These are phyloP conservation scores for Marsdenia floribunda DNA, from an alignment of 257 asterid species.

Conservation along the genomic window DNA sequence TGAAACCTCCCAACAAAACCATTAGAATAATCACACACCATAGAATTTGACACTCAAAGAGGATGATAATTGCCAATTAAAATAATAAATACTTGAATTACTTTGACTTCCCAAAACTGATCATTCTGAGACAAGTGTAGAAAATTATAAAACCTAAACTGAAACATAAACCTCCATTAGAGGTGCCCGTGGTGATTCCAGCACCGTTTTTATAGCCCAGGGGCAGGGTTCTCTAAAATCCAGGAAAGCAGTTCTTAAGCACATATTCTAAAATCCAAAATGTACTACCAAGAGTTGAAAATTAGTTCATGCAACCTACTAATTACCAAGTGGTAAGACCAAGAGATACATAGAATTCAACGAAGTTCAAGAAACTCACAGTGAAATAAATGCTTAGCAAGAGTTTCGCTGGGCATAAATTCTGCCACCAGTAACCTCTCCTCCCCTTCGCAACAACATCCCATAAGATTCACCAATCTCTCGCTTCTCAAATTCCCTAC, in stretches of 20 bases:
- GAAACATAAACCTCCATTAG: not conserved
- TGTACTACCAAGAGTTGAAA: not conserved
- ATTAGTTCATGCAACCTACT: too few species aligned
- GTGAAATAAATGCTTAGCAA: slow-evolving; percentile 50
- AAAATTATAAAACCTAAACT: not conserved
- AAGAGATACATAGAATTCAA: not conserved
- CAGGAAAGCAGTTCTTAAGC: not conserved
- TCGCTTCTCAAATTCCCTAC: slow-evolving; percentile 47
- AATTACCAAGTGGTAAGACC: not conserved
- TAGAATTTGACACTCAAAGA: not conserved
- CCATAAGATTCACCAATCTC: slow-evolving; percentile 40
- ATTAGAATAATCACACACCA: not conserved
- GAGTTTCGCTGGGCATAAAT: slow-evolving; percentile 49
- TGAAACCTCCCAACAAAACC: not conserved
- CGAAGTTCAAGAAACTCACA: slow-evolving; percentile 26
- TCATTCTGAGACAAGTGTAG: not conserved
- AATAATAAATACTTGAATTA: not conserved
- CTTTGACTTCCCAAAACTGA: not conserved
- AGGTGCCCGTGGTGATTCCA: too few species aligned
- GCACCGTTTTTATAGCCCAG: not conserved
- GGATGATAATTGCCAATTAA: not conserved
- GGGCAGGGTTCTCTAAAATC: not conserved
- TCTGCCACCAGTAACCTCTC: slow-evolving; percentile 48
- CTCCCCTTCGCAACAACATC: slow-evolving; percentile 40
- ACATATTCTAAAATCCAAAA: not conserved